These are phyloP conservation scores for Botrytis sinoallii DNA, from an alignment of 2,329 filamentous ascomycete genomes.

Conservation along the genomic window DNA sequence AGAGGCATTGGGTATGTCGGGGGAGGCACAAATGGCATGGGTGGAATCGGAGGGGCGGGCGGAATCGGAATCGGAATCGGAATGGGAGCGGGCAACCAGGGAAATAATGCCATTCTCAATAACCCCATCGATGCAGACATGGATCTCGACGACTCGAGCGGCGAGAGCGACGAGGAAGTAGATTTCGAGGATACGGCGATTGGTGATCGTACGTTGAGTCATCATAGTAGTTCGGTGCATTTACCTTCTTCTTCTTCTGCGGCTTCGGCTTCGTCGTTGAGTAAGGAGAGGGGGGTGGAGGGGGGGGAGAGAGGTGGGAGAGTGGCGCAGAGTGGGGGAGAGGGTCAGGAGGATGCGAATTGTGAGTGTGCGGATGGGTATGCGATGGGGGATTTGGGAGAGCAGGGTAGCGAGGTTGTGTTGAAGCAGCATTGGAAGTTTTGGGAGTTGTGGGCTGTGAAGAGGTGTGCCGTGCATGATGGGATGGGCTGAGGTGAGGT, in stretches of 20 bases:
- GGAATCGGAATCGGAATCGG: neutral
- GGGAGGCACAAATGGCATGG: neutral
- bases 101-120: neutral
- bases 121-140: neutral
- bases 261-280: neutral
- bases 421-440: slow-evolving; percentile 19
- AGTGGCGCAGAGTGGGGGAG: too few species aligned
- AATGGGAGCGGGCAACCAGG: neutral
- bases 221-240: slow-evolving; percentile 16
- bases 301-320: neutral
- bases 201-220: slow-evolving; percentile 10
- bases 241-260: neutral
- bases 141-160: slow-evolving; percentile 3
- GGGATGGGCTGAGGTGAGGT: neutral
- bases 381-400: slow-evolving; percentile 7
- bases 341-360: too few species aligned
- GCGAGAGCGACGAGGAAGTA: neutral
- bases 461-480: slow-evolving; percentile 18
- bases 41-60: neutral
- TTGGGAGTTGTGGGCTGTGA: slow-evolving; percentile 20
- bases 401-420: neutral
- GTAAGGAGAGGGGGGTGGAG: neutral
- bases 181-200: slow-evolving; percentile 15
- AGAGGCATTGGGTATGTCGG: slow-evolving; percentile 56
- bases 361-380: slow-evolving; percentile 16